Evolutionary conservation across 2,329 filamentous ascomycete species (phyloP), one percentile per base, ranked within the genome.

Genomic region (Zopfia rhizophila): DNA sequence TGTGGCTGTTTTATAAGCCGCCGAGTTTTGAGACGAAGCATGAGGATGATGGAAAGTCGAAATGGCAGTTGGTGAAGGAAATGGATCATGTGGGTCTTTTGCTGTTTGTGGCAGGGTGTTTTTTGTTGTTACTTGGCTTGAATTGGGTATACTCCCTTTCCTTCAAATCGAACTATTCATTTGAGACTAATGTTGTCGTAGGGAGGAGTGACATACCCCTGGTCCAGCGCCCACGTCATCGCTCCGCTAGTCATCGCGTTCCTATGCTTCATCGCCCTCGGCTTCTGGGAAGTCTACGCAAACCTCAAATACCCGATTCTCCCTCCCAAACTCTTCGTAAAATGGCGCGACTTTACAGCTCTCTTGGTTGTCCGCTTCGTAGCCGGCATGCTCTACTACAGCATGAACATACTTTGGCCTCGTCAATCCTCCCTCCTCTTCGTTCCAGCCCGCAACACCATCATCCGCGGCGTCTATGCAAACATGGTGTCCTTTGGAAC

Each of bases 61-160:
- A 59, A 30, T 53, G 46, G 55, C 37, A 66, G 42, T 47, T 67
- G 21, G 37, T 81, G 13, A 61, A 60, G 13, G 72, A 77, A 11
- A 70, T 83, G 41, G 80, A 83, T 57, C 81, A 75, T 48, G 60
- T 81, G 3, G 79, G 79, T 30, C 72, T 78, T 2, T 68, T 75
- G 19, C 60, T 82, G 18, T 78, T 78, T 49, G 75, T 78, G 31
- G 60, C 59, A 8, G 50, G 36, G 11, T 54, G 53, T 40, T 27
- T 54, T 7, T 29, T 56, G 14, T 78, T 81, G 55, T 59, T 80
- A 47, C 72, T 78, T 16, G 78, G 76, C 3, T 61, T 81, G 46
- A 77, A 79, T 51, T 81, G 78, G 78, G 79, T 78, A 7, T 60
- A 68, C 59, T 11, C 12, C 46, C 19, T 29, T 7, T 7, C 29